Evolutionary conservation across 129 eudicot species (phyloP), one percentile per base, ranked within the genome.

Genomic region (Flaveria robusta): DNA sequence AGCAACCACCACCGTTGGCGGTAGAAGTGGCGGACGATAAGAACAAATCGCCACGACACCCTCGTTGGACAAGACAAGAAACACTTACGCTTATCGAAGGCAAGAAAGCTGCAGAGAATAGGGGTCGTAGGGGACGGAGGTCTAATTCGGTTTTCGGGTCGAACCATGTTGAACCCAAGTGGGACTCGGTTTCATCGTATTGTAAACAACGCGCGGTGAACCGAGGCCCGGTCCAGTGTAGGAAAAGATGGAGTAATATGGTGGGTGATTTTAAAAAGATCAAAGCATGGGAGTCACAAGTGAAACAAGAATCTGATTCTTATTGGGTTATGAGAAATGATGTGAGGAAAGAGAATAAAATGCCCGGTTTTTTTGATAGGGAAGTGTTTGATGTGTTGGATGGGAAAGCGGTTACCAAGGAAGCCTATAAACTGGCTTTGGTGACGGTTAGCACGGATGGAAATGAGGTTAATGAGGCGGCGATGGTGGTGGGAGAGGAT

Each of bases 171-270:
- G 93, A 92, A 71, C 92, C 96, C 24, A 92, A 92, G 76, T 92
- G 97, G 97, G 97, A 87, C 7, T 79, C 77, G 9, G 88, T 92
- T 62, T 76, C 97, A 0, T 81, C 96, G 1, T 85, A 87, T 81
- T 92, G 97, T 71, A 92, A 52, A 68, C 85, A 79, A 31, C 79
- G 78, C 47, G 92, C 88, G 1, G 91, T 87, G 56, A 84, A 78
- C 84, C 68, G 96, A n/a, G 97, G 91, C 26, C 91, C 96, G 6
- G 93, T 89, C 9, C 97, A 92, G 46, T 92, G 97, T 56, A 76
- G 97, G 71, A 92, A 92, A 78, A 59, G 97, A 56, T 92, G 96
- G 96, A 89, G 97, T 82, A 92, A 92, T 42, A 86, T 92, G 45
- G 86, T 86, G 12, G 85, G 97, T 7, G 97, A 89, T 60, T 89